These are phyloP conservation scores for Diaporthe sp. DNA, from an alignment of 2,329 filamentous ascomycete genomes.

Conservation along the genomic window DNA sequence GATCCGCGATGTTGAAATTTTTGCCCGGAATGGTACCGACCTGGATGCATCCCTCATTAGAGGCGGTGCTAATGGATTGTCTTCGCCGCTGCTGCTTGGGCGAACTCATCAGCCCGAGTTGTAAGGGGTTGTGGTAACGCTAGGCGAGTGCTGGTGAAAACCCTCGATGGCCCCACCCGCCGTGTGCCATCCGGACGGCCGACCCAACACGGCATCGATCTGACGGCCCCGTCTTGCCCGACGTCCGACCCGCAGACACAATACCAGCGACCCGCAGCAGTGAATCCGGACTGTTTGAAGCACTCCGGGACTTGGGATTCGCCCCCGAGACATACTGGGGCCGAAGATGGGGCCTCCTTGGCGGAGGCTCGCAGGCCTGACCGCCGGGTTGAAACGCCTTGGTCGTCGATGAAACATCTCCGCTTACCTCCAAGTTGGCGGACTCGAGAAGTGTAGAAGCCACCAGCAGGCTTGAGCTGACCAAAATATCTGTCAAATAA, in stretches of 20 bases:
- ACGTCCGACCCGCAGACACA: not conserved
- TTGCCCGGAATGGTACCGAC: rapidly evolving
- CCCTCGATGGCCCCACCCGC: not conserved
- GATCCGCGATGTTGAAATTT: not conserved
- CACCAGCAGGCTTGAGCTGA: not conserved
- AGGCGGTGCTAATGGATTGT: not conserved
- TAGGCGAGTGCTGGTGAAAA: not conserved
- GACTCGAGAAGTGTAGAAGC: not conserved
- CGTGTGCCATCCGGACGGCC: not conserved
- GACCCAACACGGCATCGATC: not conserved
- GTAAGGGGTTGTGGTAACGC: not conserved
- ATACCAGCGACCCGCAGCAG: not conserved
- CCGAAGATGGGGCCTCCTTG: conserved; percentile 9
- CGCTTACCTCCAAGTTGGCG: conserved; percentile 28
- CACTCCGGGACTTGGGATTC: not conserved
- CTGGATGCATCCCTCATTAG: not conserved
- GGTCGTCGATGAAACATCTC: conserved; percentile 31
- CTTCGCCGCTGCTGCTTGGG: not conserved
- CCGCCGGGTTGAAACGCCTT: conserved; percentile 26
- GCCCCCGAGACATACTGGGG: not conserved
- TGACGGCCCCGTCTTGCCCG: not conserved
- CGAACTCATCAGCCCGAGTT: not conserved
- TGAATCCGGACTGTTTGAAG: not conserved
- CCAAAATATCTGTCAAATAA: not conserved
- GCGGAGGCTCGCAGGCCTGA: not conserved